phyloP scores from a whole-genome alignment of 179 eudicot species.

The Heliamphora ciliata region DNA sequence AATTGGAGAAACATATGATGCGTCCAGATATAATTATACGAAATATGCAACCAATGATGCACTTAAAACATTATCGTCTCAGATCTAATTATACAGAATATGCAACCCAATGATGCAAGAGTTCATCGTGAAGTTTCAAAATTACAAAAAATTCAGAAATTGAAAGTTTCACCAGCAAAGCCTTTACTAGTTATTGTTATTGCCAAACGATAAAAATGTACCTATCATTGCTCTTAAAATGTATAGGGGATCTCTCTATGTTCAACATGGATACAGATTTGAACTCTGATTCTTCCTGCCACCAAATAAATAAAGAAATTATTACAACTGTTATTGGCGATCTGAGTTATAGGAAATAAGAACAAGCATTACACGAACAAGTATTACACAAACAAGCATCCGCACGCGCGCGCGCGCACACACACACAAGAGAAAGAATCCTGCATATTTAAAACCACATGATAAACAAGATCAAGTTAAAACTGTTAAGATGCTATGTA shows the following conservation, averaged over 20 bases:
- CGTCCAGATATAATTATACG: too few relatives aligned
- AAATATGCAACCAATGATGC: too few relatives aligned
- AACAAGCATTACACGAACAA: not conserved
- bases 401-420: too few relatives aligned
- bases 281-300: conserved; percentile 13
- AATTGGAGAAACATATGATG: too few relatives aligned
- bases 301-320: conserved; percentile 3
- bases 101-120: conserved; percentile 3
- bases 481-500: not conserved
- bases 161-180: not conserved
- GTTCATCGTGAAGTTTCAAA: conserved; percentile 2
- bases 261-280: conserved; percentile 11
- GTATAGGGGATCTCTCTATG: conserved; percentile 7
- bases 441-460: not conserved
- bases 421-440: too few relatives aligned
- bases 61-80: not conserved
- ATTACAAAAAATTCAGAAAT: not conserved
- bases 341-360: not conserved
- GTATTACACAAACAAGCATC: not conserved
- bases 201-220: conserved; percentile 1
- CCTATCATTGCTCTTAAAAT: conserved; percentile 7
- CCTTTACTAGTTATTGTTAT: not conserved
- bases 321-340: not conserved
- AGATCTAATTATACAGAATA: not conserved
- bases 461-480: not conserved